phyloP scores from a whole-genome alignment of 345 rosid genomes.

The Salix caprea region DNA sequence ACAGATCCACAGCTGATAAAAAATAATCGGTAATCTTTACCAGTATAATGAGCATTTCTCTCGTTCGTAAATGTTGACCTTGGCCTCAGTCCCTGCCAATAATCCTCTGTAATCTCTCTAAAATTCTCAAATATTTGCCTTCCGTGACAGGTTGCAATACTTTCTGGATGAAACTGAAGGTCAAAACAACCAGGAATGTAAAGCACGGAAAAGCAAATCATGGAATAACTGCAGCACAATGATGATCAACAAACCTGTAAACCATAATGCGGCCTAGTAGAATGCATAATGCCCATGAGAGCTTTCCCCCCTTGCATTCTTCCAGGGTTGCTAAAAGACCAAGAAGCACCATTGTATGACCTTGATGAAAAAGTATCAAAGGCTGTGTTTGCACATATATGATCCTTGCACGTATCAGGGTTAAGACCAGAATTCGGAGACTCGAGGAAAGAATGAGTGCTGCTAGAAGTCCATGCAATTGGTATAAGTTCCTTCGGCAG shows the following conservation, averaged over 20 bases:
- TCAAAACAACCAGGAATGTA: conserved; percentile 23
- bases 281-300: conserved; percentile 88
- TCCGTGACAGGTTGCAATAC: conserved; percentile 82
- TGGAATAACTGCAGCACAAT: not conserved
- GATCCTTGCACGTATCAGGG: conserved; percentile 25
- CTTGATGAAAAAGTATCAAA: conserved; percentile 25
- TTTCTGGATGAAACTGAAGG: conserved; percentile 90
- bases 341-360: conserved; percentile 25
- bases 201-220: conserved; percentile 1
- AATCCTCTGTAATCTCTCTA: conserved; percentile 62
- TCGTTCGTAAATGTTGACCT: conserved; percentile 29
- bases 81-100: conserved; percentile 45
- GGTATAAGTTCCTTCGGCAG: conserved; percentile 81
- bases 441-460: conserved; percentile 51
- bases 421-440: conserved; percentile 29
- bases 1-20: not conserved
- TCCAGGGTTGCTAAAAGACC: conserved; percentile 27
- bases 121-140: conserved; percentile 75
- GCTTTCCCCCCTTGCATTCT: conserved; percentile 34
- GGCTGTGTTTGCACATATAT: conserved; percentile 16
- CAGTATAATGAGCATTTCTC: conserved; percentile 40
- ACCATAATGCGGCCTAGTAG: conserved; percentile 86
- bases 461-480: conserved; percentile 71
- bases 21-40: conserved; percentile 32
- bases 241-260: conserved; percentile 59